phyloP scores from a whole-genome alignment of 257 asterid genomes.

The Hygrophila difformis region DNA sequence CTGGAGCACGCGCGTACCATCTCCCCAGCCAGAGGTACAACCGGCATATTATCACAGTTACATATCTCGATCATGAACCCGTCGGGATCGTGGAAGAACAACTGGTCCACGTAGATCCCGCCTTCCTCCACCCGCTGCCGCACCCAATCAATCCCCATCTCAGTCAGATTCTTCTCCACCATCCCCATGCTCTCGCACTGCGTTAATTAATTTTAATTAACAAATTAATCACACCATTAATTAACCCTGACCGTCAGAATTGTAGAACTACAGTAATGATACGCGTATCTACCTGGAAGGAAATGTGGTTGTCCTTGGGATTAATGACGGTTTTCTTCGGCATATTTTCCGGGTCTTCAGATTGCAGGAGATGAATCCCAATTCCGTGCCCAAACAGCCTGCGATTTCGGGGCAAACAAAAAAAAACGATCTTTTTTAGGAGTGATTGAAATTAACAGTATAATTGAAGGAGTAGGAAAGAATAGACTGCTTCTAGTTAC shows the following conservation, averaged over 20 bases:
- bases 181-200: conserved; percentile 86
- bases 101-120: conserved; percentile 76
- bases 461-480: neutral
- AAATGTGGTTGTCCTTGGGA: conserved; percentile 92
- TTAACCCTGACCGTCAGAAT: too few species aligned
- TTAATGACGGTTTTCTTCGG: conserved; percentile 65
- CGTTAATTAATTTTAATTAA: neutral
- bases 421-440: too few species aligned
- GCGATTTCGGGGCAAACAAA: too few species aligned
- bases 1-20: conserved; percentile 68
- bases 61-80: conserved; percentile 97
- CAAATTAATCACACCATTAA: neutral
- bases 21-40: conserved; percentile 67
- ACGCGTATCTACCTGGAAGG: conserved; percentile 65
- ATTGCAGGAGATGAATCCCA: conserved; percentile 84
- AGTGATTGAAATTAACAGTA: too few species aligned
- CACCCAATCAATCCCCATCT: conserved; percentile 60
- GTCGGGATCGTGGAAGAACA: conserved; percentile 93
- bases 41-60: conserved; percentile 84
- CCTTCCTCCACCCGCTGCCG: conserved; percentile 87
- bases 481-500: conserved; percentile 24
- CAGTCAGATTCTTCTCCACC: conserved; percentile 81
- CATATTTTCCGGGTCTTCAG: conserved; percentile 62
- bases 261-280: too few species aligned
- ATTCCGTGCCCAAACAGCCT: conserved; percentile 94